Conservation (phyloP, 768 basidiomycete species). For the Mycena capillaripes region DNA sequence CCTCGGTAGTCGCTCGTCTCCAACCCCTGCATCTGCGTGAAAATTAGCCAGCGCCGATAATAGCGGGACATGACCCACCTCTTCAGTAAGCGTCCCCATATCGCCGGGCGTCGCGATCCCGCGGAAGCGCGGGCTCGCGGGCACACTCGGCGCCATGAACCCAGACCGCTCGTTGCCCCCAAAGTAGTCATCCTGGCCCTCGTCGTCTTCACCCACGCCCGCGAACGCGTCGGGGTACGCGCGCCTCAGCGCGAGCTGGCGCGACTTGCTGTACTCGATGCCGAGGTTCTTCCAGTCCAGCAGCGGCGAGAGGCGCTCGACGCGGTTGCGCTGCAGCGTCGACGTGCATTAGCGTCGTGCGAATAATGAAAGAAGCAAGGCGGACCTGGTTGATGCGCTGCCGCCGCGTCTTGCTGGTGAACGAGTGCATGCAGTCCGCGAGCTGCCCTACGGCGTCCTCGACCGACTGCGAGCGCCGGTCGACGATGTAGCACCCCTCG, state of each 20-base stretch:
- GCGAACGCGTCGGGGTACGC: conserved; percentile 97
- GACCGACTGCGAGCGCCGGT: conserved; percentile 88
- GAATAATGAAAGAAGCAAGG: no score
- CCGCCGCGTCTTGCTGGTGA: conserved; percentile 88
- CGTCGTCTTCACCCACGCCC: conserved; percentile 59
- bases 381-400: conserved; percentile 89
- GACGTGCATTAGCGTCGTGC: neutral
- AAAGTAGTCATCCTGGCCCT: conserved; percentile 57
- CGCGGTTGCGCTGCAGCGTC: conserved; percentile 88
- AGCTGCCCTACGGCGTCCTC: conserved; percentile 94
- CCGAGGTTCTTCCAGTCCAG: conserved; percentile 99
- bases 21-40: conserved; percentile 83
- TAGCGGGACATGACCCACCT: conserved; percentile 43
- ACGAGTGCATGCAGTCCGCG: conserved; percentile 79
- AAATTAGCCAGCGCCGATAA: neutral
- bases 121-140: conserved; percentile 88
- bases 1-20: conserved; percentile 90
- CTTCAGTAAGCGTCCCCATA: conserved; percentile 90
- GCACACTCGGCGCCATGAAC: conserved; percentile 81
- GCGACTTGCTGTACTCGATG: conserved; percentile 95
- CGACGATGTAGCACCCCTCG: conserved; percentile 97
- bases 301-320: conserved; percentile 92
- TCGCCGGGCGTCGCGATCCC: conserved; percentile 95
- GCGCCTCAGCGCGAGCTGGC: conserved; percentile 90
- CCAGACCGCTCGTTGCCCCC: conserved; percentile 68